phyloP scores from a whole-genome alignment of 192 early-diverging fungal species.

The Linderina pennispora region DNA sequence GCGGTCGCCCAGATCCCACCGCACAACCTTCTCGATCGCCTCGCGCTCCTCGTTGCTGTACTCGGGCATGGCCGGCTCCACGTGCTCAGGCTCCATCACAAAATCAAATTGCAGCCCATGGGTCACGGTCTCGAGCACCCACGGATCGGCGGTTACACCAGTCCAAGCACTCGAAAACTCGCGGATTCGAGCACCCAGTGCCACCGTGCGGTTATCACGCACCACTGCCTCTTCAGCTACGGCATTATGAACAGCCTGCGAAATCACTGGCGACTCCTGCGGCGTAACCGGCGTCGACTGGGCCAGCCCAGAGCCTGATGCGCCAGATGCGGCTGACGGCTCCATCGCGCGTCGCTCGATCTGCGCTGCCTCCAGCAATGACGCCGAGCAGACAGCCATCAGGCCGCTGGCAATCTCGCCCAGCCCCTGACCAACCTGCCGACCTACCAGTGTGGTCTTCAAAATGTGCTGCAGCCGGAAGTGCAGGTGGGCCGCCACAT shows the following conservation, averaged over 20 bases:
- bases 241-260: too few species aligned
- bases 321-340: too few species aligned
- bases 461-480: constrained; percentile 8
- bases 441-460: constrained; percentile 9
- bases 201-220: too few species aligned
- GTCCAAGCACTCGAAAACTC: constrained; percentile 23
- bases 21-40: constrained; percentile 39
- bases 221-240: too few species aligned
- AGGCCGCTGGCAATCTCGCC: constrained; percentile 14
- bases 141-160: constrained; percentile 10
- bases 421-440: constrained; percentile 4
- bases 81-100: constrained; percentile 13
- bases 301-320: too few species aligned
- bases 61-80: constrained; percentile 10
- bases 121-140: constrained; percentile 25
- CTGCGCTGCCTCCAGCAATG: constrained; percentile 31
- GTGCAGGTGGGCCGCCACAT: constrained; percentile 24
- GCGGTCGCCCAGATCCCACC: constrained; percentile 42
- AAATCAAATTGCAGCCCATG: constrained; percentile 39
- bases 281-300: too few species aligned
- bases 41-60: constrained; percentile 35
- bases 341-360: constrained; percentile 33
- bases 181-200: constrained; percentile 34
- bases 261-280: too few species aligned
- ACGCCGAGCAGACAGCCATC: constrained; percentile 30